Evolutionary conservation across 2,329 filamentous ascomycete genomes (phyloP), one percentile per base, ranked within the genome.

Genomic region (Periglandula ipomoeae): DNA sequence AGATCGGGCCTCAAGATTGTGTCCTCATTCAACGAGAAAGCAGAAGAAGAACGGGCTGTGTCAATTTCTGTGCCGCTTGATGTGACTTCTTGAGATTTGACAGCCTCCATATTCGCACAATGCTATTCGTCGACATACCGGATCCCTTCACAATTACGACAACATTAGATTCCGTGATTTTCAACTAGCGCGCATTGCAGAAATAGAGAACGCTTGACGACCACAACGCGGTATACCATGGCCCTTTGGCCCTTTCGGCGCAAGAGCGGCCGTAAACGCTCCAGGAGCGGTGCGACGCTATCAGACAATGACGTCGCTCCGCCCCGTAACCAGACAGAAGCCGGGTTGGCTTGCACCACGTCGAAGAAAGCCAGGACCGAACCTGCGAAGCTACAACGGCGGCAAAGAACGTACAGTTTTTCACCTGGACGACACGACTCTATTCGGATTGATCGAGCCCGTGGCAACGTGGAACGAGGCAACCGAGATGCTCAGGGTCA

Each of bases 161-260:
- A 34, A 20, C 24, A 27, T 44, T 44, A 39, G 23, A 15, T 19
- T 41, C 19, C 22, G 40, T 43, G 11, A 10, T 13, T 10, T 34
- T 23, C 2, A 47, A 49, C 26, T 50, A 47, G 46, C 50, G 5
- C 44, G 19, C 39, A 26, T 44, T 35, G 40, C 40, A 27, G 11
- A 8, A 13, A 38, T n/a, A 40, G n/a, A 9, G 8, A 20, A 4
- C 32, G 22, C 24, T 8, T 4, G 24, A 40, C 35, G 19, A 23
- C 23, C 24, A 47, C 35, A 11, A 37, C 17, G n/a, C 13, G 13
- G 37, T 10, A 20, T 39, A 65, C 53, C 49, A 91, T 91, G 87
- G 81, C 84, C 64, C 72, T 90, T 67, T 94, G 88, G 89, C 87
- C 84, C 53, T 95, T 94, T 68, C 76, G 83, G 67, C 82, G 84